phyloP scores from a whole-genome alignment of 768 basidiomycete genomes.

The Megacollybia marginata region DNA sequence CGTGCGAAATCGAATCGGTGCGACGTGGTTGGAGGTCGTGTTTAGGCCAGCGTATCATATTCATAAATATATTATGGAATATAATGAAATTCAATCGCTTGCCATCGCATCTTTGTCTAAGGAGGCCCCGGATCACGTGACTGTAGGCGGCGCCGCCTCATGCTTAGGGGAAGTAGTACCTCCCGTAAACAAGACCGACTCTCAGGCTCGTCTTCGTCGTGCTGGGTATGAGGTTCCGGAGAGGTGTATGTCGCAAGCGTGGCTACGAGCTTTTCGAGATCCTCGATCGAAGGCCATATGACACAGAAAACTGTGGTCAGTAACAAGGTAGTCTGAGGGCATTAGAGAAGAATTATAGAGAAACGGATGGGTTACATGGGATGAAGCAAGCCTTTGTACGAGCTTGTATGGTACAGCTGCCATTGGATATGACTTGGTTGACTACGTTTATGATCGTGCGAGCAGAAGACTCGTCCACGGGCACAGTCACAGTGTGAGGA shows the following conservation, averaged over 20 bases:
- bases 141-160: too few relatives aligned
- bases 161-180: slow-evolving; percentile 30
- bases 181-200: slow-evolving; percentile 53
- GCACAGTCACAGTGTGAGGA: slow-evolving; percentile 7
- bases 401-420: slow-evolving; percentile 30
- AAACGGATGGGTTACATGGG: slow-evolving; percentile 43
- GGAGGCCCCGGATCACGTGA: too few relatives aligned
- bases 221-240: slow-evolving; percentile 32
- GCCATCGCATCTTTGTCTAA: too few relatives aligned
- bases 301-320: slow-evolving; percentile 63
- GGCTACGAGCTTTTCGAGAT: slow-evolving; percentile 44
- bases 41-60: too few relatives aligned
- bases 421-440: slow-evolving; percentile 43
- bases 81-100: too few relatives aligned
- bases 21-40: too few relatives aligned
- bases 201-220: slow-evolving; percentile 69
- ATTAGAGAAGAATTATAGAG: neutral
- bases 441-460: slow-evolving; percentile 66
- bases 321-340: slow-evolving; percentile 51
- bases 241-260: slow-evolving; percentile 52
- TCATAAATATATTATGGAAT: too few relatives aligned
- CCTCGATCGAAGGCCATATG: slow-evolving; percentile 65
- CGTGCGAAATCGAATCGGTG: too few relatives aligned
- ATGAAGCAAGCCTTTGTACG: slow-evolving; percentile 69
- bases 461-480: slow-evolving; percentile 36